Base-by-base conservation (phyloP, 176 grass and related monocot species). In the Hsuehochloa calcarea region DNA sequence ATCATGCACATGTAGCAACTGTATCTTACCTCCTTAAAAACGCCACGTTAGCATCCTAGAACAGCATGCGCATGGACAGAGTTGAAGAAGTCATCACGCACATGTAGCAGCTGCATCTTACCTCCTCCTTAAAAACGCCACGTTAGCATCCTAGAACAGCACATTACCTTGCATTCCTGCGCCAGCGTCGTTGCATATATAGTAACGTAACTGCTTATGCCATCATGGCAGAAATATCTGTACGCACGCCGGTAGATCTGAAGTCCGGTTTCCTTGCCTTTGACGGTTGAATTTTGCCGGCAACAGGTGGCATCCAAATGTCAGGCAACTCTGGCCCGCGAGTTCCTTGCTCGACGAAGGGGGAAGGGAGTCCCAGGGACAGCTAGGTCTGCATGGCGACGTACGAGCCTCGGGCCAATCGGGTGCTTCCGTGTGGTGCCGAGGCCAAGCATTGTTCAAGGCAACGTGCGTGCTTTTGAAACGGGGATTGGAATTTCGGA, bases 301-400 rank as follows among this genome's bases (percentile, higher is more conserved):
- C 19, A 38, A 58, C 75, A 86, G 75, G 55, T 86, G 85, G 67
- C 55, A 45, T 5, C 84, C 84, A 72, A 26, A 31, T 72, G 84
- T 47, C 84, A 13, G 8, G 74, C 40, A 34, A 2, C 31, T 34
- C 31, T 34, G 31, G 31, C 31, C 40, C 0, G 11, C 41, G 34
- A 15, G 27, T 25, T 14, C 61, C 70, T 44, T 12, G 70, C 29
- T 47, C 6, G 46, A 9, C 45, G 64, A 66, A 12, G 41, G 5
- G 17, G 10, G 7, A 5, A 46, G 43, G 4, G 60, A 29, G 58
- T 22, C 23, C 0, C 39, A 4, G 74, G 4, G 74, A 78, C 81
- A 84, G 72, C 47, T 65, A 35, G 60, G 25, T 4, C 60, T 65
- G 25, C 60, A 47, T 65, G 25, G 43, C 19, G 17, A 20, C 31